Evolutionary conservation across 2,329 filamentous ascomycete species (phyloP).

Genomic region (Tricladium varicosporioides): DNA sequence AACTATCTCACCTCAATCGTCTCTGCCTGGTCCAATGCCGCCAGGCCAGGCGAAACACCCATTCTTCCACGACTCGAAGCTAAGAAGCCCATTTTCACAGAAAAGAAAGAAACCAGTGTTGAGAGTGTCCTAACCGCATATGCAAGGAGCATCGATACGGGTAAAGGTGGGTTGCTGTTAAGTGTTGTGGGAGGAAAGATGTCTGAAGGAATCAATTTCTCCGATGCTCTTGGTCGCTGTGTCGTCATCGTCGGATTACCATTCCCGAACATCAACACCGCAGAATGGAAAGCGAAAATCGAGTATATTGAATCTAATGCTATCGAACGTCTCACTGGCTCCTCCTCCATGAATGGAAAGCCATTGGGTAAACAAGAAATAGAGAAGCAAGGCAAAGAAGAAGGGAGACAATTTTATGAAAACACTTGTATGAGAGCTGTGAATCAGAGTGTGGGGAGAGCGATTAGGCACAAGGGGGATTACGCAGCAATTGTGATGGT

Average conservation of each 20-base stretch:
- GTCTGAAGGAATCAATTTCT: slow-evolving; percentile 98
- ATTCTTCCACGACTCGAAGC: slow-evolving; percentile 58
- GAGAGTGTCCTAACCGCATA: slow-evolving; percentile 74
- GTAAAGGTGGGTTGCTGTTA: slow-evolving; percentile 73
- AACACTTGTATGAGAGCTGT: slow-evolving; percentile 96
- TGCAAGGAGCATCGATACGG: slow-evolving; percentile 59
- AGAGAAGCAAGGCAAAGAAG: slow-evolving; percentile 44
- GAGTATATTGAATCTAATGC: slow-evolving; percentile 74
- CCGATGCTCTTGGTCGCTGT: slow-evolving; percentile 81
- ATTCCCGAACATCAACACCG: slow-evolving; percentile 84
- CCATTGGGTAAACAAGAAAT: slow-evolving; percentile 37
- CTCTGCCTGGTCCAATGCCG: slow-evolving; percentile 53
- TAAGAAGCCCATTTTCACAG: slow-evolving; percentile 62
- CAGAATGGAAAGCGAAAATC: slow-evolving; percentile 91
- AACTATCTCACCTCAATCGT: slow-evolving; percentile 79
- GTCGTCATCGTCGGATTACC: slow-evolving; percentile 91
- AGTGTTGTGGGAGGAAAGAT: slow-evolving; percentile 93
- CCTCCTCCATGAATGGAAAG: not conserved
- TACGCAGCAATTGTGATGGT: slow-evolving; percentile 88
- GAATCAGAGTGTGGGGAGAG: slow-evolving; percentile 92
- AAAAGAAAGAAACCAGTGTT: slow-evolving; percentile 48
- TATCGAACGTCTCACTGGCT: slow-evolving; percentile 35
- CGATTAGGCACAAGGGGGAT: slow-evolving; percentile 83
- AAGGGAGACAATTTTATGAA: slow-evolving; percentile 80
- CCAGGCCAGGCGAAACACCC: slow-evolving; percentile 2